Percentiles rank a stretch among this genome's conserved stretches.
Evolutionary conservation across 257 asterid genomes (phyloP).

Genomic region (Sherardia arvensis): DNA sequence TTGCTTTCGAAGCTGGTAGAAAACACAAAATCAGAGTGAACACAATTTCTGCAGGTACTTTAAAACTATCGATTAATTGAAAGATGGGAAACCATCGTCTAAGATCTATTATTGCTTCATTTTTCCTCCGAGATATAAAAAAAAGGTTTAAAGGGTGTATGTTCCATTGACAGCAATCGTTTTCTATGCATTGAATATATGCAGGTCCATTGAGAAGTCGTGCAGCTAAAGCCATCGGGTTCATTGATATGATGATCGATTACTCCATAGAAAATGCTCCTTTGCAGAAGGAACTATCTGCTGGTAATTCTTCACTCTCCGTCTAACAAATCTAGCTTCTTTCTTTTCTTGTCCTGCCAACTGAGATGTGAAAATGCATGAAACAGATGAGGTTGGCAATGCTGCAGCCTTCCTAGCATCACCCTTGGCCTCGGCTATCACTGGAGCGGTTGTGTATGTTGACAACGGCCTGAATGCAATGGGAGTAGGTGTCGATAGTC

Average conservation of each 20-base stretch:
- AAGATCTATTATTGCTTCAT: background rate
- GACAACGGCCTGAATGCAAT: conserved; percentile 78
- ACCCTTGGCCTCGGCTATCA: conserved; percentile 72
- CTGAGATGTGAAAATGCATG: conserved; percentile 9
- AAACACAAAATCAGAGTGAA: conserved; percentile 67
- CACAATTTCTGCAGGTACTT: conserved; percentile 96
- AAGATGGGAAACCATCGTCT: background rate
- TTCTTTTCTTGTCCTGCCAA: conserved; percentile 4
- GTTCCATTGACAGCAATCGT: background rate
- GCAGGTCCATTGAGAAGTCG: conserved; percentile 97
- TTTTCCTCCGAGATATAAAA: background rate
- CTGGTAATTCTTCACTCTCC: conserved; percentile 44
- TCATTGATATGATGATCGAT: conserved; percentile 96
- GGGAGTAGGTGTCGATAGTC: conserved; percentile 91
- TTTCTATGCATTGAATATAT: background rate
- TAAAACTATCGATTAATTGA: background rate
- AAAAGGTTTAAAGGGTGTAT: background rate
- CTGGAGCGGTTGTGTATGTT: conserved; percentile 67
- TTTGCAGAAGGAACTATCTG: conserved; percentile 80
- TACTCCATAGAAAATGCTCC: conserved; percentile 89
- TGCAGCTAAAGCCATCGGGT: conserved; percentile 99
- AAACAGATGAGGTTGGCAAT: conserved; percentile 76
- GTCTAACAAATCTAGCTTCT: conserved; percentile 1
- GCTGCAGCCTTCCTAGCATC: conserved; percentile 78
- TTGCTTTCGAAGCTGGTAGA: conserved; percentile 98